Evolutionary conservation across 2,329 filamentous ascomycete species (phyloP), one percentile per base, ranked within the genome.

Genomic region (Diplodia mutila): DNA sequence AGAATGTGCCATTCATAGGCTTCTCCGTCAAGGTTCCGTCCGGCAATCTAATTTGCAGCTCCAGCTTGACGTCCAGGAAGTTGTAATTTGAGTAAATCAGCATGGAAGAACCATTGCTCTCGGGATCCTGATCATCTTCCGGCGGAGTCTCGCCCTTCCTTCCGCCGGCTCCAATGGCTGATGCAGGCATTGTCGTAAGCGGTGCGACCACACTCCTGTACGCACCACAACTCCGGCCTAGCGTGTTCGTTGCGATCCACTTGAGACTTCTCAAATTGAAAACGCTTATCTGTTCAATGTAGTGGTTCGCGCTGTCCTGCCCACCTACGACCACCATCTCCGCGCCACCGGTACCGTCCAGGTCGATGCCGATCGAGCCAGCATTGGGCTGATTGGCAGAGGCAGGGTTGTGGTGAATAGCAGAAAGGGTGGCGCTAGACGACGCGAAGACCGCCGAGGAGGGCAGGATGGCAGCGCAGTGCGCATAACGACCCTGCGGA

Each of bases 71-170:
- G 73, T 99, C 94, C 66, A 99, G 80, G 75, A 99, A 99, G 79
- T 99, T 98, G 80, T 99, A 99, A 77, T 99, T 99, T 27, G 94
- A 98, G 79, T 99, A 99, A 54, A 99, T 96, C 70, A 99, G 85
- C 93, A 98, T 97, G 3, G 87, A 84, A 7, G 86, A 84, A 23
- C 78, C 80, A 77, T 68, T 80, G 21, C 69, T 71, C 53, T 71
- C 70, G 75, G 78, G 73, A 81, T 85, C 84, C 49, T 63, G 46
- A 34, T 67, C 57, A 37, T 71, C 59, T 14, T 48, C 55, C 6
- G 48, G 16, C 7, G 65, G 48, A 23, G 42, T 52, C 61, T 76
- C 77, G 7, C 70, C 69, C 55, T 73, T 75, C 42, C 78, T 73
- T 53, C 78, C 77, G n/a, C 84, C 80, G 71, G 86, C 88, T 59